Evolutionary conservation across 2,329 filamentous ascomycete genomes (phyloP).

Genomic region (Curvularia lunata): DNA sequence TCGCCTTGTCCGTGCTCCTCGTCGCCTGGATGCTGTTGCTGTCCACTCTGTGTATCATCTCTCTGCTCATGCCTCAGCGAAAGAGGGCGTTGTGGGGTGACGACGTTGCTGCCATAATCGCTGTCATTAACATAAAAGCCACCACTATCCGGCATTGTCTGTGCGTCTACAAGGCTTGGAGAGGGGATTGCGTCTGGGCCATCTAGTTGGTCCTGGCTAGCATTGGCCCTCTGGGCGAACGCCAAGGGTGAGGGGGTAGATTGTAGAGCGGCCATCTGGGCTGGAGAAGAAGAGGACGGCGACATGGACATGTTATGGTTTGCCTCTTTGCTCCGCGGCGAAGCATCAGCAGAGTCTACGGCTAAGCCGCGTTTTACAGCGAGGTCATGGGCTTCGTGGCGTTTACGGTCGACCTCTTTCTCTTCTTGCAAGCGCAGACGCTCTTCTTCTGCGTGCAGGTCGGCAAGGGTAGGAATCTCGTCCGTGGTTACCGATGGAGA

Average conservation of each 20-base stretch:
- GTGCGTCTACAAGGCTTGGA: slow-evolving; percentile 35
- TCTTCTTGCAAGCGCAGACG: slow-evolving; percentile 62
- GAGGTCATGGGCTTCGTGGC: slow-evolving; percentile 62
- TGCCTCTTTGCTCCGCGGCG: background rate
- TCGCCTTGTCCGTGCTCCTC: slow-evolving; percentile 21
- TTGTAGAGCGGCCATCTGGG: slow-evolving; percentile 16
- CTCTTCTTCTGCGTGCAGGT: slow-evolving; percentile 65
- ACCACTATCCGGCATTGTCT: slow-evolving; percentile 42
- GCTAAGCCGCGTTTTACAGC: slow-evolving; percentile 62
- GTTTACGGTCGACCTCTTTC: slow-evolving; percentile 58
- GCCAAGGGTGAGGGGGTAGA: slow-evolving; percentile 25
- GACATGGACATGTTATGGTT: slow-evolving; percentile 9
- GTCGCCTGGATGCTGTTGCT: background rate
- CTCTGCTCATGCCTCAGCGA: background rate
- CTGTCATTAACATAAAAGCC: slow-evolving; percentile 40
- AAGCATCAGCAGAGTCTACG: slow-evolving; percentile 12
- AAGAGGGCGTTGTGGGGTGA: background rate
- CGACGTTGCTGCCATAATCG: slow-evolving; percentile 37
- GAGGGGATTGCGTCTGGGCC: slow-evolving; percentile 20
- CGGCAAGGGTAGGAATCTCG: slow-evolving; percentile 57
- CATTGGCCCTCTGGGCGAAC: slow-evolving; percentile 24
- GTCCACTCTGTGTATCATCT: background rate
- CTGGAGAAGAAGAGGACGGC: slow-evolving; percentile 20
- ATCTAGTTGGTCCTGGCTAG: background rate
- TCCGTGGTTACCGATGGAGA: slow-evolving; percentile 30